Evolutionary conservation across 805 yeast species (phyloP).

Genomic region (Saccharomyces paradoxus): DNA sequence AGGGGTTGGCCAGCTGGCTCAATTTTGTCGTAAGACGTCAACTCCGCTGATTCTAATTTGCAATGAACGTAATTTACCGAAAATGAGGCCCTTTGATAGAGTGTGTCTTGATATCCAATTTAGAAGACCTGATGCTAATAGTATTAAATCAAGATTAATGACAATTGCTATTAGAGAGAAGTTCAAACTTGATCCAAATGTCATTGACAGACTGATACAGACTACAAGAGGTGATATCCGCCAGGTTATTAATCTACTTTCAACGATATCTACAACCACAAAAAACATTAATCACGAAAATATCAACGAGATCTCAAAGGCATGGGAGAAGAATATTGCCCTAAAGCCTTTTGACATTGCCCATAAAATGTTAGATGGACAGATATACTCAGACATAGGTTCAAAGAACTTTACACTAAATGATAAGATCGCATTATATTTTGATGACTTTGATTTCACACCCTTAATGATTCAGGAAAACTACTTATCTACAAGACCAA

Average conservation of each 20-base stretch:
- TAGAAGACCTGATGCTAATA: constrained; percentile 78
- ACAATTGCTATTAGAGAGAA: constrained; percentile 84
- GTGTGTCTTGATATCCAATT: constrained; percentile 73
- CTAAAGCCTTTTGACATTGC: constrained; percentile 89
- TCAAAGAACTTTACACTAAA: constrained; percentile 49
- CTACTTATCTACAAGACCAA: constrained; percentile 62
- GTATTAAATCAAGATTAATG: constrained; percentile 76
- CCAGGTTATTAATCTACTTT: constrained; percentile 82
- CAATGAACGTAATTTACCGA: constrained; percentile 85
- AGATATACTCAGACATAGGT: constrained; percentile 41
- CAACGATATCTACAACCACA: constrained; percentile 73
- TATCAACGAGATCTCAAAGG: constrained; percentile 49
- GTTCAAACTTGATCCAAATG: constrained; percentile 67
- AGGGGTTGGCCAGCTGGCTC: constrained; percentile 91
- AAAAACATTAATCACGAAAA: constrained; percentile 50
- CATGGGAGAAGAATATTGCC: constrained; percentile 87
- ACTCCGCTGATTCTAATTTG: constrained; percentile 91
- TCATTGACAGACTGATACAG: constrained; percentile 75
- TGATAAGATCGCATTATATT: constrained; percentile 81
- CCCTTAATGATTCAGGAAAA: constrained; percentile 96
- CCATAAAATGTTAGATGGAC: constrained; percentile 54
- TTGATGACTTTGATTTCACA: constrained; percentile 88
- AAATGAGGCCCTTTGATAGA: constrained; percentile 92
- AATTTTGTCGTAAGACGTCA: constrained; percentile 72
- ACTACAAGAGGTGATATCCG: constrained; percentile 88